These are phyloP conservation scores for Gardenia jasminoides DNA, from an alignment of 257 asterid genomes.

Conservation along the genomic window DNA sequence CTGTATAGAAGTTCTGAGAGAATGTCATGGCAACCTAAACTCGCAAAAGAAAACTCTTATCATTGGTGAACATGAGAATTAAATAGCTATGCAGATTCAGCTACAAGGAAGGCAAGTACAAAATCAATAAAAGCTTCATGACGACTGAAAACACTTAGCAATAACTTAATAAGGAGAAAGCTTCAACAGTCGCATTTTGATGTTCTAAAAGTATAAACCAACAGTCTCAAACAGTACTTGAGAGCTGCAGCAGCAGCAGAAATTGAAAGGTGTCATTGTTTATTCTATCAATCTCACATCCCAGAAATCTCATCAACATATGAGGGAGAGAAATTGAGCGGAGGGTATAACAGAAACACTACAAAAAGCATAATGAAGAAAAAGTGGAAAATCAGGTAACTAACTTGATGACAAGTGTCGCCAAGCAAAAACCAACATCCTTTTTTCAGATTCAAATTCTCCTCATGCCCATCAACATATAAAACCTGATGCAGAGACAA, in stretches of 20 bases:
- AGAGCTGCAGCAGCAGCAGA: constrained; percentile 19
- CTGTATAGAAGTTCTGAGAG: no score
- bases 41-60: neutral
- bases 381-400: constrained; percentile 8
- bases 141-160: neutral
- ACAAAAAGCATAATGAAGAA: constrained; percentile 5
- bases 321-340: neutral
- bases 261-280: constrained; percentile 12
- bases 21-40: neutral
- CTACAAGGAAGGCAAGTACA: neutral
- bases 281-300: constrained; percentile 22
- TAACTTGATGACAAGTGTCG: constrained; percentile 13
- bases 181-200: neutral
- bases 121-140: neutral
- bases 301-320: neutral
- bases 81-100: neutral
- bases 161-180: neutral
- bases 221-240: constrained; percentile 14
- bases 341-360: neutral
- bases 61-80: neutral
- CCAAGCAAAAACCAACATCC: constrained; percentile 34
- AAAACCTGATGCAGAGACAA: constrained; percentile 28
- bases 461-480: constrained; percentile 40
- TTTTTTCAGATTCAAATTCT: constrained; percentile 38
- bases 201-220: neutral